Evolutionary conservation across 2,329 filamentous ascomycete species (phyloP).

Genomic region (Zasmidium cellare): DNA sequence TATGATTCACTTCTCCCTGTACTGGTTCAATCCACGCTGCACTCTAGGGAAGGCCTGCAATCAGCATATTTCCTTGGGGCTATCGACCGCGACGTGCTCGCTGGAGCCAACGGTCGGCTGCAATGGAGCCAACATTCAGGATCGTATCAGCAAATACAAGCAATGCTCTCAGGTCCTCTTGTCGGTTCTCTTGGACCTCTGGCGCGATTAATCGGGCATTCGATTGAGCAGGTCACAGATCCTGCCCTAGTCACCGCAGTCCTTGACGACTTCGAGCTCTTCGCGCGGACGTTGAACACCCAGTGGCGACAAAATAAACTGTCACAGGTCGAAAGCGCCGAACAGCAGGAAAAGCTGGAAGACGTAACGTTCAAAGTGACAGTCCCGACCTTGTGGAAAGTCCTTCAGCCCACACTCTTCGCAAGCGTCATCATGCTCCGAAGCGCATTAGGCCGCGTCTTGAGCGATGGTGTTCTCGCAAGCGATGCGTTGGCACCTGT

Average conservation of each 20-base stretch:
- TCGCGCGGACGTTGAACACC: constrained; percentile 65
- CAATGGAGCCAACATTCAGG: constrained; percentile 62
- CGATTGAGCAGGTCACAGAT: constrained; percentile 59
- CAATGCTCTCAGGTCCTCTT: constrained; percentile 61
- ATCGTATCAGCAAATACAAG: constrained; percentile 61
- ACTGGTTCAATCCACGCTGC: constrained; percentile 66
- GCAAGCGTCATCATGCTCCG: constrained; percentile 73
- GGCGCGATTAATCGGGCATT: constrained; percentile 64
- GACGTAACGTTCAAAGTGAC: constrained; percentile 66
- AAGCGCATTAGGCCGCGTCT: constrained; percentile 66
- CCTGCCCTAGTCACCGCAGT: constrained; percentile 51
- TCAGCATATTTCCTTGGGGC: constrained; percentile 72
- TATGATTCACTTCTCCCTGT: constrained; percentile 70
- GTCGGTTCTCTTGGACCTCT: constrained; percentile 68
- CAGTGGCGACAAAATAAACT: constrained; percentile 76
- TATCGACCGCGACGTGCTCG: constrained; percentile 66
- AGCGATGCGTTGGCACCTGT: constrained; percentile 60
- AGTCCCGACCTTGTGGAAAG: constrained; percentile 69
- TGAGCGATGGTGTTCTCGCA: constrained; percentile 59
- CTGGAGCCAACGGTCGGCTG: constrained; percentile 55
- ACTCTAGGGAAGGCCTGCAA: constrained; percentile 70
- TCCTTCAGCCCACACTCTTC: constrained; percentile 75
- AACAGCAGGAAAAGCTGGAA: constrained; percentile 64
- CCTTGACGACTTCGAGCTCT: constrained; percentile 65
- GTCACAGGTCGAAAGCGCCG: constrained; percentile 68